A percentile compares a stretch with the other conserved stretches of the same genome.
phyloP scores from a whole-genome alignment of 495 filamentous ascomycete species.

The Hyaloscypha bicolor region DNA sequence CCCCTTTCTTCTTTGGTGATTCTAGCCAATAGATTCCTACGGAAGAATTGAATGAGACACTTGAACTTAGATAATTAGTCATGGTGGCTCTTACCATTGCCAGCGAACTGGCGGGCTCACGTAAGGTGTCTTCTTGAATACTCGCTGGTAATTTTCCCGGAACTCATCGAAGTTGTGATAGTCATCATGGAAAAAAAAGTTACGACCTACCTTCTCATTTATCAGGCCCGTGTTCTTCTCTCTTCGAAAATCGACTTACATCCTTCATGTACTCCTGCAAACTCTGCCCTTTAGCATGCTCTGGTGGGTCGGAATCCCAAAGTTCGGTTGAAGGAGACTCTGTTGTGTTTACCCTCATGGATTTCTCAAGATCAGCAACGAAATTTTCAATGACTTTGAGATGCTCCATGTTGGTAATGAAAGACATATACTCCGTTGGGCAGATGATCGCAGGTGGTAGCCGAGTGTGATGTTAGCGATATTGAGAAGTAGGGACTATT shows the following conservation, averaged over 20 bases:
- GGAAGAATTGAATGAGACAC: no score
- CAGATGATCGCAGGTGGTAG: not conserved
- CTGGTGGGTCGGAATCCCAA: constrained; percentile 19
- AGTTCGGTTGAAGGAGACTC: not conserved
- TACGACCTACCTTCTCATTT: not conserved
- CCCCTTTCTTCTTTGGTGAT: no score
- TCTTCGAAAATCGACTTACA: constrained; percentile 8
- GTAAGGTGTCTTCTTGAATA: constrained; percentile 23
- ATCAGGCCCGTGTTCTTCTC: not conserved
- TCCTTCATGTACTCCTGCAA: constrained; percentile 20
- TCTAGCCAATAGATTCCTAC: no score
- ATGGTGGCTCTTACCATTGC: constrained; percentile 29
- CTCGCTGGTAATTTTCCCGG: constrained; percentile 26
- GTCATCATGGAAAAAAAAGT: constrained; percentile 30
- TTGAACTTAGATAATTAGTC: no score
- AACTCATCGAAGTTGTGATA: constrained; percentile 35
- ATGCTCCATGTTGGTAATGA: not conserved
- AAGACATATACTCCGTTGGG: constrained; percentile 1
- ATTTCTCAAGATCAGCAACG: constrained; percentile 4
- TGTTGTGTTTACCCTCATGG: not conserved
- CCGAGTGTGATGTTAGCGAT: not conserved
- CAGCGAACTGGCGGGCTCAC: constrained; percentile 25
- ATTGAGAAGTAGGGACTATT: not conserved
- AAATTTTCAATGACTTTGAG: not conserved
- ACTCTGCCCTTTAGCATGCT: constrained; percentile 11